Base-by-base conservation (phyloP, 352 stramenopile species). In the Globisporangium spiculum region DNA sequence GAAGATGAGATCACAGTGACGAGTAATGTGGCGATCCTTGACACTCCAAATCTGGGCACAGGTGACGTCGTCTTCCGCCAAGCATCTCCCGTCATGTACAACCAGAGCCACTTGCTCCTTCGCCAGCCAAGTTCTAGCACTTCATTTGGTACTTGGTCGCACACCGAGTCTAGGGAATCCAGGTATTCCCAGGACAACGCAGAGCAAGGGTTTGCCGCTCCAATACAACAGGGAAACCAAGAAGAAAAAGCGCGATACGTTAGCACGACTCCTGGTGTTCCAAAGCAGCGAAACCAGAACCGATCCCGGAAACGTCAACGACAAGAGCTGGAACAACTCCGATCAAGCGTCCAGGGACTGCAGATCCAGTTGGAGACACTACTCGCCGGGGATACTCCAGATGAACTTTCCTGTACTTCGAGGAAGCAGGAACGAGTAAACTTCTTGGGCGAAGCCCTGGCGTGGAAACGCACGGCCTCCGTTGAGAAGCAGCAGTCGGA, bases 331-430 rank as follows among this genome's bases (percentile, higher is more conserved):
- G 18, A 44, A 44, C 16, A 65, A 7, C 60, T 65, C 41, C 41
- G 60, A n/a, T 20, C 32, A 12, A 53, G 20, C 26, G 60, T 34
- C 18, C n/a, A 56, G 14, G 18, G 54, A 8, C 41, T 65, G 16
- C 38, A 65, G 41, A 30, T 18, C 26, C 38, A 65, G 18, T 41
- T 65, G 4, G 20, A 65, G 26, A 7, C 27, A 4, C 60, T 65
- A 4, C 60, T 87, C 73, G 1, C 68, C 69, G 2, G 88, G 81
- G 24, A 97, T 77, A 72, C 97, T 87, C 86, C 91, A 97, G 26
- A 84, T 78, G 30, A 10, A 2, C 30, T 30, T 6, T n/a, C 30
- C 41, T 1, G 12, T 18, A 3, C 6, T 10, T 30, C 0, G n/a
- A 34, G 14, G 14, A 18, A 56, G 18, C 27, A 12, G 8, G 41